These are phyloP conservation scores for Picea mariana DNA, from an alignment of 83 land plant genomes.

Conservation along the genomic window DNA sequence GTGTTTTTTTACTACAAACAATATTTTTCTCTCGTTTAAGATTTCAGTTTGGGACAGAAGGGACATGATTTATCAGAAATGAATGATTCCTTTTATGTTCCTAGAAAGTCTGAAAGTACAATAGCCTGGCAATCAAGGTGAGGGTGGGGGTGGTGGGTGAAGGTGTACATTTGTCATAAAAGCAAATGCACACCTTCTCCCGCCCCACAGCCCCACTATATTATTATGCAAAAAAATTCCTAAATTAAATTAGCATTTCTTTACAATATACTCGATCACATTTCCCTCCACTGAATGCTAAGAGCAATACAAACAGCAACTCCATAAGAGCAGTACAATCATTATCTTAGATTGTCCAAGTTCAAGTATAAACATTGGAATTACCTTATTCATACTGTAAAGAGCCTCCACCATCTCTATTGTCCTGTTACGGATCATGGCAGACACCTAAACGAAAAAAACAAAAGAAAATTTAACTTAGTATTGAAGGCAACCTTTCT, in stretches of 20 bases:
- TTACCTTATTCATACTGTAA: constrained; percentile 79
- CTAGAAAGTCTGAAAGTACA: not conserved
- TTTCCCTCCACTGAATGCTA: too few species aligned
- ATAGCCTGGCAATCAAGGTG: not conserved
- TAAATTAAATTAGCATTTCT: too few species aligned
- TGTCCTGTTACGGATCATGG: constrained; percentile 60
- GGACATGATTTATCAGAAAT: not conserved
- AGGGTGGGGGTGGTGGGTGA: too few species aligned
- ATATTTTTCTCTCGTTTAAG: too few species aligned
- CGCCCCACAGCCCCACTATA: too few species aligned
- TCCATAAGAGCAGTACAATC: too few species aligned
- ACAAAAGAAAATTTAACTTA: constrained; percentile 3
- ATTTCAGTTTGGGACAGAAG: not conserved
- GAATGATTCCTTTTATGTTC: not conserved
- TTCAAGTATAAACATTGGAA: not conserved
- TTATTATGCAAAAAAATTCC: too few species aligned
- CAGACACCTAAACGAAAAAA: constrained; percentile 61
- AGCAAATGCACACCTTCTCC: too few species aligned
- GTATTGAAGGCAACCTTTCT: not conserved
- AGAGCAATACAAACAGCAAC: too few species aligned
- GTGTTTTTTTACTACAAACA: not conserved
- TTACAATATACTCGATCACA: too few species aligned
- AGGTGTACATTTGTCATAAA: too few species aligned
- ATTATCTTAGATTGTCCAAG: too few species aligned
- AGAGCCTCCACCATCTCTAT: constrained; percentile 90